Evolutionary conservation across 2,329 filamentous ascomycete species (phyloP).

Genomic region (Ilyonectria destructans): DNA sequence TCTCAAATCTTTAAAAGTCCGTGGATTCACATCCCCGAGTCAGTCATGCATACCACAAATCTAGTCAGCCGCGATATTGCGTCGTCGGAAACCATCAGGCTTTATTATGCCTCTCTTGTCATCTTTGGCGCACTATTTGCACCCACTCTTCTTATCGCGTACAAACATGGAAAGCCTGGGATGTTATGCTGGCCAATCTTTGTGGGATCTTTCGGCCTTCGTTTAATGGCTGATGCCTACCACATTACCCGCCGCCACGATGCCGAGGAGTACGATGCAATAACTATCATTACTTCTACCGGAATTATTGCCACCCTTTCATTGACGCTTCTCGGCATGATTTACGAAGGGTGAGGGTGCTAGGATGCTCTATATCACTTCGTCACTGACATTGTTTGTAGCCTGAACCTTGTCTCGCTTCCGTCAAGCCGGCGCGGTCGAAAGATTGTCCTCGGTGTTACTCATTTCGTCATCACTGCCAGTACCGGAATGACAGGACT

Average conservation of each 20-base stretch:
- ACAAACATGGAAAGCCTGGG: constrained; percentile 49
- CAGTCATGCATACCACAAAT: too few species aligned
- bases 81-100: too few species aligned
- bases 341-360: constrained; percentile 24
- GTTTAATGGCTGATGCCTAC: constrained; percentile 33
- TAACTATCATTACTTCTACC: constrained; percentile 15
- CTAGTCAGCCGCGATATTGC: too few species aligned
- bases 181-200: constrained; percentile 52
- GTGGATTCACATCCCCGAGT: too few species aligned
- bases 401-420: too few species aligned
- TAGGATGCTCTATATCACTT: too few species aligned
- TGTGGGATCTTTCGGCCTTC: constrained; percentile 38
- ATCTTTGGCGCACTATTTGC: constrained; percentile 6
- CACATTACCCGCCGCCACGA: constrained; percentile 1
- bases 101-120: constrained; percentile 1
- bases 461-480: too few species aligned
- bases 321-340: constrained; percentile 19
- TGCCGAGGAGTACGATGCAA: background rate
- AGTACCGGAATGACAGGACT: too few species aligned
- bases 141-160: constrained; percentile 14
- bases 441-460: too few species aligned
- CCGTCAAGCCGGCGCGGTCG: too few species aligned
- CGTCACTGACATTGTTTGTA: too few species aligned
- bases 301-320: constrained; percentile 15
- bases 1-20: too few species aligned